These are phyloP conservation scores for Meyerozyma sp. DNA, from an alignment of 1,139 yeast genomes.

Conservation along the genomic window DNA sequence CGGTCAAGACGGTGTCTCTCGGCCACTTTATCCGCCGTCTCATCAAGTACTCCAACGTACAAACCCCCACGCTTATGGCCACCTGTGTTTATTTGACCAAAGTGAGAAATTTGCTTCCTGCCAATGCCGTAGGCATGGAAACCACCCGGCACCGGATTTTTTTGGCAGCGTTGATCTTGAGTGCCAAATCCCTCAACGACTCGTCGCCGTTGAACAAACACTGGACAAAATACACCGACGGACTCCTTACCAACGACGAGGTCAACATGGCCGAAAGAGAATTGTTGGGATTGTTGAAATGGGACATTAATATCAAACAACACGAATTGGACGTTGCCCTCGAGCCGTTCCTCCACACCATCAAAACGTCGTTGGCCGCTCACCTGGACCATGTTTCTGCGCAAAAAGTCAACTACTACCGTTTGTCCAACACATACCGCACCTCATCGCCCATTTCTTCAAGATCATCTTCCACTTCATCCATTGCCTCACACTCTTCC, in stretches of 20 bases:
- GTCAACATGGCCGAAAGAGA: slow-evolving; percentile 92
- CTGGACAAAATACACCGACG: slow-evolving; percentile 91
- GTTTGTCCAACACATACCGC: slow-evolving; percentile 26
- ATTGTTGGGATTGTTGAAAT: slow-evolving; percentile 70
- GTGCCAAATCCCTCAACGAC: slow-evolving; percentile 90
- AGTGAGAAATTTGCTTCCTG: slow-evolving; percentile 71
- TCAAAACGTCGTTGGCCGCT: slow-evolving; percentile 30
- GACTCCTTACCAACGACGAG: slow-evolving; percentile 68
- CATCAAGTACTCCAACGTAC: slow-evolving; percentile 81
- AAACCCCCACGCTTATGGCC: slow-evolving; percentile 93
- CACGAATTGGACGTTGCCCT: slow-evolving; percentile 65
- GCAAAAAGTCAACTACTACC: slow-evolving; percentile 34
- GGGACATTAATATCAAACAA: slow-evolving; percentile 71
- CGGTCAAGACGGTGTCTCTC: slow-evolving; percentile 29
- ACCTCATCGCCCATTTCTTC: slow-evolving; percentile 8
- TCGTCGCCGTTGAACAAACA: slow-evolving; percentile 92
- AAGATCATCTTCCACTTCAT: slow-evolving; percentile 11
- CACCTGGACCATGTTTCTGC: slow-evolving; percentile 23
- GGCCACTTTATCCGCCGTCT: slow-evolving; percentile 64
- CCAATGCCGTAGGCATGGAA: slow-evolving; percentile 87
- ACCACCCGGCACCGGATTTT: slow-evolving; percentile 92
- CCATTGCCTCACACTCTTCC: slow-evolving; percentile 13
- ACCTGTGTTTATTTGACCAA: slow-evolving; percentile 77
- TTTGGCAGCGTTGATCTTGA: slow-evolving; percentile 77
- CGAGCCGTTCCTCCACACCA: slow-evolving; percentile 71